These are phyloP conservation scores for Cyberlindnera lachancei DNA, from an alignment of 805 yeast species.

Conservation along the genomic window DNA sequence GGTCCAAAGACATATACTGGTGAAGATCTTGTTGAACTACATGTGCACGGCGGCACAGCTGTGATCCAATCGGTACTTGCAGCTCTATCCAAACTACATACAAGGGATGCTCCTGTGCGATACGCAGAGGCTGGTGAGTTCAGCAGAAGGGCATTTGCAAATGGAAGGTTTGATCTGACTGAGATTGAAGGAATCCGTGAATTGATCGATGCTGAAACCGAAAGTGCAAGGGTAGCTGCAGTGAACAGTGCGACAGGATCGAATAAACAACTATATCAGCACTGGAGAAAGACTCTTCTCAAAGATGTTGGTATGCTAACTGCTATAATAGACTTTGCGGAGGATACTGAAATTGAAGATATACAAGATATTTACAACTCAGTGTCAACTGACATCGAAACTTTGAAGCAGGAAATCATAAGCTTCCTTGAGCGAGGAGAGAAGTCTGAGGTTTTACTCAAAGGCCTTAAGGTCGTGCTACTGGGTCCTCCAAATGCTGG, in stretches of 20 bases:
- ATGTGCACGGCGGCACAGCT: conserved; percentile 90
- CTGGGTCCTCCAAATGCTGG: conserved; percentile 97
- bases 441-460: conserved; percentile 53
- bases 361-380: conserved; percentile 42
- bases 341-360: conserved; percentile 79
- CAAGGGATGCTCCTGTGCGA: conserved; percentile 43
- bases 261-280: conserved; percentile 42
- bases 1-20: conserved; percentile 85
- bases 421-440: conserved; percentile 36
- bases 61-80: conserved; percentile 61
- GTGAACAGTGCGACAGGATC: conserved; percentile 66
- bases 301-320: conserved; percentile 67
- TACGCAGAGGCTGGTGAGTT: conserved; percentile 94
- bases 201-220: conserved; percentile 90
- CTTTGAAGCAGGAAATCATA: conserved; percentile 38
- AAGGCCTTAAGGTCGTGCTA: conserved; percentile 67
- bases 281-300: conserved; percentile 65
- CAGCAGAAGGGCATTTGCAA: conserved; percentile 77
- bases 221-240: conserved; percentile 72
- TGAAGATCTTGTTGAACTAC: conserved; percentile 85
- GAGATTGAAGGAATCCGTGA: conserved; percentile 88
- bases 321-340: conserved; percentile 91
- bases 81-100: conserved; percentile 51
- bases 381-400: conserved; percentile 37
- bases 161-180: conserved; percentile 77